phyloP scores from a whole-genome alignment of 768 basidiomycete genomes.

The Tephrocybe rancida region DNA sequence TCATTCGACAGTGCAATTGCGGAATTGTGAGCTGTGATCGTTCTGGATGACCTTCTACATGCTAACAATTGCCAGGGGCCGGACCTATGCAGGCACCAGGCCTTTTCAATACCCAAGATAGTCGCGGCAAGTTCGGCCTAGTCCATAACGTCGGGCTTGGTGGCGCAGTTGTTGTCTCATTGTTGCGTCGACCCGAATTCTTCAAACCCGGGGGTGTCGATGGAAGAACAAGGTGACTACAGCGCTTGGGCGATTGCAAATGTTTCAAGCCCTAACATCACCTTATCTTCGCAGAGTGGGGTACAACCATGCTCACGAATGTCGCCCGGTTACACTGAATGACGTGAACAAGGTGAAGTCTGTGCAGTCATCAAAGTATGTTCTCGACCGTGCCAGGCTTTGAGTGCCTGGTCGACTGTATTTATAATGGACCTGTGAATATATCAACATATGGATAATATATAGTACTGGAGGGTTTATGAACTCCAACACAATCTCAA shows the following conservation, averaged over 20 bases:
- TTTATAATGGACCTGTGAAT: too few relatives aligned
- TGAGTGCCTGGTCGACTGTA: constrained; percentile 18
- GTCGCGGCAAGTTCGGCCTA: constrained; percentile 76
- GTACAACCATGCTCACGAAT: constrained; percentile 79
- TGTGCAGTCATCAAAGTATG: constrained; percentile 53
- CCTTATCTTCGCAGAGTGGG: constrained; percentile 52
- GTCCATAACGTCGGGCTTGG: constrained; percentile 87
- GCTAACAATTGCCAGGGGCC: constrained; percentile 52
- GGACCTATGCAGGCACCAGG: constrained; percentile 83
- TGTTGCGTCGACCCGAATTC: constrained; percentile 79
- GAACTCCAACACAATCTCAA: too few relatives aligned
- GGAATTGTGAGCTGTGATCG: constrained; percentile 53
- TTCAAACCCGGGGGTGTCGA: constrained; percentile 67
- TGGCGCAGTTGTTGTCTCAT: constrained; percentile 75
- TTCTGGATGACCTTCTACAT: not conserved
- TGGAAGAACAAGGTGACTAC: constrained; percentile 59
- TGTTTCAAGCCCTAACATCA: not conserved
- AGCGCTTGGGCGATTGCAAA: not conserved
- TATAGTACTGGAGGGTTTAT: too few relatives aligned
- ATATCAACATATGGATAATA: too few relatives aligned
- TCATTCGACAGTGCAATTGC: constrained; percentile 62
- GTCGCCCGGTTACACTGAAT: constrained; percentile 55
- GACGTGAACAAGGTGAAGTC: constrained; percentile 83
- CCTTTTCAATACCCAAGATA: constrained; percentile 61
- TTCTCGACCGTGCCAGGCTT: constrained; percentile 50